Conservation (phyloP, 345 rosid species). For the Eucalyptus marginata region DNA sequence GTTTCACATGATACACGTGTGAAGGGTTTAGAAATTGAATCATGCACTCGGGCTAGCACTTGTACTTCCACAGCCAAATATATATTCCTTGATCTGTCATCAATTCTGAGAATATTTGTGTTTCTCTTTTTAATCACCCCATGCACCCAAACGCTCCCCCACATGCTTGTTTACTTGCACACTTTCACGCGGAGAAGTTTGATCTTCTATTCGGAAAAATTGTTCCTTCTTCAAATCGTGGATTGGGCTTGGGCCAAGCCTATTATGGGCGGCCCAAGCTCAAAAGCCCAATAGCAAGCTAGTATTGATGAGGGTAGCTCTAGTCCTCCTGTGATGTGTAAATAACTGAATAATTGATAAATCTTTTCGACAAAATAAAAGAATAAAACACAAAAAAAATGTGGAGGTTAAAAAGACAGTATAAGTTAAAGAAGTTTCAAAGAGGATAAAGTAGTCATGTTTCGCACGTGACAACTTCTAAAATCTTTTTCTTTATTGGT, state of each 20-base stretch:
- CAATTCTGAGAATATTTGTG: neutral
- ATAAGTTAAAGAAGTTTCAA: neutral
- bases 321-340: neutral
- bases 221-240: neutral
- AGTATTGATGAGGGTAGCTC: neutral
- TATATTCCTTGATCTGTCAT: neutral
- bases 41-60: neutral
- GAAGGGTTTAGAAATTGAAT: neutral
- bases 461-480: neutral
- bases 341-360: neutral
- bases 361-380: neutral
- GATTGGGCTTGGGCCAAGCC: neutral
- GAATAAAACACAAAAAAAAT: neutral
- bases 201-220: neutral
- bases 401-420: neutral
- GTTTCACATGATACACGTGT: too few species aligned
- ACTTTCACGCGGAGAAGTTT: neutral
- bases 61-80: neutral
- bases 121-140: neutral
- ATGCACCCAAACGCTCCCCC: neutral
- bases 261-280: neutral
- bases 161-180: neutral
- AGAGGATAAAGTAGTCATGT: neutral
- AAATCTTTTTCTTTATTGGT: neutral
- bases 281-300: neutral